Base-by-base conservation (phyloP, 2,329 filamentous ascomycete species). In the Mollisiaceae sp. region DNA sequence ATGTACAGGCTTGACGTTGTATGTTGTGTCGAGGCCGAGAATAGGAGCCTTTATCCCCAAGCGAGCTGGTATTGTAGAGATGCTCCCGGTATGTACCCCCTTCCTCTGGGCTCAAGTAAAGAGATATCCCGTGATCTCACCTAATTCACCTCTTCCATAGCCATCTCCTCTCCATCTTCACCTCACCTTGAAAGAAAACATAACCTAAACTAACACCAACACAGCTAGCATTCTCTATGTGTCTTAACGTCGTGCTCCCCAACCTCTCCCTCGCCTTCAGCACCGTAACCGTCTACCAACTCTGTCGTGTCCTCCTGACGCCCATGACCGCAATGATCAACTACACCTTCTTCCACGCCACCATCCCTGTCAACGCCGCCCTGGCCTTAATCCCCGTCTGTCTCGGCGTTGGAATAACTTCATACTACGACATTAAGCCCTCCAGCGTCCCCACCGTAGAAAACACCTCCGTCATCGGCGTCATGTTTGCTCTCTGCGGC, bases 401-500 rank as follows among this genome's bases (percentile, higher is more conserved):
- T 65, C 59, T 78, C n/a, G 81, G 81, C 24, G 80, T 82, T 9
- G 81, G 76, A 5, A 73, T 82, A 39, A 79, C 82, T 35, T 79
- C 78, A 18, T 82, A 81, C 71, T 81, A 80, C 65, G 81, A 82
- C 65, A 79, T 79, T 22, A 74, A 74, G 65, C 67, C 69, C 64
- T 52, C 68, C 27, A 45, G 71, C 24, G 78, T 82, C 60, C 74
- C 76, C 27, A 79, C 76, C 32, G 77, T 83, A 71, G 83, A 83
- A 74, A 83, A 82, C 0, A 89, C 86, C 1, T 81, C 81, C 4
- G 77, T 79, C 0, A 74, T 88, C 35, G 87, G 88, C n/a, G 82
- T 89, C 1, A 68, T 86, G 22, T 90, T 90, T 72, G 87, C 88
- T 22, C 83, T 90, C 56, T 72, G 77, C 1, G 88, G 88, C 55